phyloP scores from a whole-genome alignment of 257 asterid genomes.

The Solanum sejunctum region DNA sequence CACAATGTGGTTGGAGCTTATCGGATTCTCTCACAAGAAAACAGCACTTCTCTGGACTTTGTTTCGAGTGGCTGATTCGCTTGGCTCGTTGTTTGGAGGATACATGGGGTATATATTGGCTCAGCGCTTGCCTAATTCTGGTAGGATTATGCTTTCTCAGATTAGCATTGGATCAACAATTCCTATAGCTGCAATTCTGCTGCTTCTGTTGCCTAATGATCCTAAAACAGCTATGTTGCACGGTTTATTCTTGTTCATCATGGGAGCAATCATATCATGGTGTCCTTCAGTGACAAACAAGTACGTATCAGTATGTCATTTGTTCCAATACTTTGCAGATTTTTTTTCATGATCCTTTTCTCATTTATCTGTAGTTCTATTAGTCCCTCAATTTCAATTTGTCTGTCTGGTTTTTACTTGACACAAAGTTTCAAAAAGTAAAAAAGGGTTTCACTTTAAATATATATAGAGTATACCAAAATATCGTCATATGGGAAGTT shows the following conservation, averaged over 20 bases:
- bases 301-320: constrained; percentile 25
- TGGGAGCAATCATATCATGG: constrained; percentile 68
- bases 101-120: constrained; percentile 66
- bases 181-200: constrained; percentile 67
- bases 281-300: constrained; percentile 78
- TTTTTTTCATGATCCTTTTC: not conserved
- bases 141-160: constrained; percentile 65
- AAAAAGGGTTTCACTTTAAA: not conserved
- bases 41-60: constrained; percentile 52
- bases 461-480: not conserved
- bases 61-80: constrained; percentile 41
- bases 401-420: not conserved
- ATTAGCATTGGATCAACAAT: constrained; percentile 72
- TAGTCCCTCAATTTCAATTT: not conserved
- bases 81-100: constrained; percentile 75
- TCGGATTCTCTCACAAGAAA: constrained; percentile 31
- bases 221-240: constrained; percentile 40
- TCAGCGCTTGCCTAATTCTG: constrained; percentile 47
- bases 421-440: not conserved
- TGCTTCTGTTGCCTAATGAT: constrained; percentile 60
- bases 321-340: not conserved
- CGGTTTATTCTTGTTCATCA: constrained; percentile 52
- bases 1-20: constrained; percentile 2
- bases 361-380: not conserved
- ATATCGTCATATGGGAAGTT: not conserved